Conservation (phyloP, 108 stramenopile genomes). For the Cylindrotheca closterium region DNA sequence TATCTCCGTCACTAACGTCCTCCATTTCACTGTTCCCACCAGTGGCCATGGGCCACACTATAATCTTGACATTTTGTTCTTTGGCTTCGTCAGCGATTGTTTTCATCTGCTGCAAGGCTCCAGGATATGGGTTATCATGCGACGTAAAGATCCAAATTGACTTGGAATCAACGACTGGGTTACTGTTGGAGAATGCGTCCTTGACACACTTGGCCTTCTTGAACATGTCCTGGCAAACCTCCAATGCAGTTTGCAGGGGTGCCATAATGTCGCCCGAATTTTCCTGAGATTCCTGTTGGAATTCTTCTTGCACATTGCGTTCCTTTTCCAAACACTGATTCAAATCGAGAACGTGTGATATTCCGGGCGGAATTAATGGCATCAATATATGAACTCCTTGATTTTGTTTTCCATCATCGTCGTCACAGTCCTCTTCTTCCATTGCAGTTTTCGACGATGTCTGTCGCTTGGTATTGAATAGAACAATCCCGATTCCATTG, state of each 20-base stretch:
- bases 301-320: slow-evolving; percentile 54
- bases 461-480: background rate
- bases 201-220: slow-evolving; percentile 44
- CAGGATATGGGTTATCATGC: slow-evolving; percentile 46
- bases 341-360: slow-evolving; percentile 28
- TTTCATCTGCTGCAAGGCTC: slow-evolving; percentile 32
- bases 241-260: slow-evolving; percentile 38
- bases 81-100: slow-evolving; percentile 48
- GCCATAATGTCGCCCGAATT: slow-evolving; percentile 4
- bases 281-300: slow-evolving; percentile 25
- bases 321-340: slow-evolving; percentile 14
- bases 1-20: background rate
- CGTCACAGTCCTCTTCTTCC: slow-evolving; percentile 22
- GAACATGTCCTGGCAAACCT: slow-evolving; percentile 51
- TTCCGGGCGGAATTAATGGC: slow-evolving; percentile 62
- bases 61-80: slow-evolving; percentile 51
- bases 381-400: slow-evolving; percentile 52
- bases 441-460: background rate
- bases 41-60: slow-evolving; percentile 55
- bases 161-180: slow-evolving; percentile 51
- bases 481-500: background rate
- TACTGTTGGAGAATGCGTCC: slow-evolving; percentile 30
- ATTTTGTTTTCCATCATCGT: slow-evolving; percentile 25
- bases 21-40: too few species aligned
- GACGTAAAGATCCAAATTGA: slow-evolving; percentile 81